Evolutionary conservation across 192 early-diverging fungal genomes (phyloP).

Genomic region (Gaertneriomyces sp.): DNA sequence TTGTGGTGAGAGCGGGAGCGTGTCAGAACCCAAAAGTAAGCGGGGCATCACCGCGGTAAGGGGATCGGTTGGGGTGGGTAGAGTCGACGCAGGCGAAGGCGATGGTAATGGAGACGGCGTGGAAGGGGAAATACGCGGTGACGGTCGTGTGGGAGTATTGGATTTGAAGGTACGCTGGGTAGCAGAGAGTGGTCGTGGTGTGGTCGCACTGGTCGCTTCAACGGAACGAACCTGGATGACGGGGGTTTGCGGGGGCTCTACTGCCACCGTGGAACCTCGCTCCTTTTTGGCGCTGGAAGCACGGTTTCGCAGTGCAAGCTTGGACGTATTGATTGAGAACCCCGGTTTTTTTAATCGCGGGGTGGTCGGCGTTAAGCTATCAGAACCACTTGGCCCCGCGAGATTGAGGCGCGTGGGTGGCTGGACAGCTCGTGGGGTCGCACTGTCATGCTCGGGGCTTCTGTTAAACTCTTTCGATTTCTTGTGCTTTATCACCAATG

Average conservation of each 20-base stretch:
- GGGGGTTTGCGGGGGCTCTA: no score
- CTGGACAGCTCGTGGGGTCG: no score
- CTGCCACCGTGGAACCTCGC: no score
- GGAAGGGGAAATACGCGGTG: background rate
- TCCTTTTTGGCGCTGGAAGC: background rate
- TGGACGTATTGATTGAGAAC: conserved; percentile 30
- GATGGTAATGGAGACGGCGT: background rate
- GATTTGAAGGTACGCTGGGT: no score
- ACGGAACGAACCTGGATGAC: no score
- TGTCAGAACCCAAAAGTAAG: conserved; percentile 62
- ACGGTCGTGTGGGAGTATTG: background rate
- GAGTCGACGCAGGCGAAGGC: conserved; percentile 11
- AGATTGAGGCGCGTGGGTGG: no score
- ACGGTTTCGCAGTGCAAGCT: conserved; percentile 11
- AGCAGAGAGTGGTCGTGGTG: no score
- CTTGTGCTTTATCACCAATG: no score
- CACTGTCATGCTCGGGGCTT: no score
- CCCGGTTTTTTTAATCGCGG: conserved; percentile 22
- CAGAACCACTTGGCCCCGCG: background rate
- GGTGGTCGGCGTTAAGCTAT: background rate
- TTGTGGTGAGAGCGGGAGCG: conserved; percentile 49
- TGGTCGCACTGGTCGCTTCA: no score
- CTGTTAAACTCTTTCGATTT: no score
- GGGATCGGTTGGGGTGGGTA: conserved; percentile 34
- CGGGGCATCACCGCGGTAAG: conserved; percentile 56